Base-by-base conservation (phyloP, 164 flowering plant species). In the Brasenia schreberi region DNA sequence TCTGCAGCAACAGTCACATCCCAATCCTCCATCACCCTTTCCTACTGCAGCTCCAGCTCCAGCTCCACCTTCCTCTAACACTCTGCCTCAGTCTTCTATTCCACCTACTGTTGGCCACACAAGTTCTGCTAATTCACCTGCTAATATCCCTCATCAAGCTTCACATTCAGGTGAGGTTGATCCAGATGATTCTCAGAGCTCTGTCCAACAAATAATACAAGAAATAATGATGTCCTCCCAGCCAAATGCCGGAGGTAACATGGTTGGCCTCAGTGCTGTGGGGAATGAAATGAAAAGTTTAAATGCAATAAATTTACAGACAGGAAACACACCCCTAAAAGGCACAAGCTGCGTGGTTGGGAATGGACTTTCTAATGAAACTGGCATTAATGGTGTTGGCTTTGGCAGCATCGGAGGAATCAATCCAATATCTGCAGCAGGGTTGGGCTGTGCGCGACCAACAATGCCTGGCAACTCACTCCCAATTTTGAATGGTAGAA, bases 161-260 rank as follows among this genome's bases (percentile, higher is more conserved):
- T 77, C 84, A 56, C 81, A 81, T 59, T 82, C 93, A 9, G 70
- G 75, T 65, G 96, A 87, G 45, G 84, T 78, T 44, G 97, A 89
- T 42, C 79, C 83, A 7, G 80, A 74, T 72, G 99, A 95, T 43
- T 76, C 96, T 0, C 96, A 90, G 70, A 90, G 92, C 68, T 88
- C 97, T 18, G 96, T 95, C 19, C 96, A 92, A 78, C 92, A 92
- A 74, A 83, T 95, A 58, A 68, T 95, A 63, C 92, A 90, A 14
- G 92, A 87, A 19, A 84, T 89, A 82, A 84, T 94, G 88, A 81
- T 92, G 85, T 77, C 90, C 2, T 79, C 81, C 59, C 93, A 89
- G 68, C 68, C 79, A n/a, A 81, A 76, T 70, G 87, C 84, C 42
- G 77, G 82, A 6, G 84, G 84, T 72, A 76, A 63, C 43, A 62